Evolutionary conservation across 2,329 filamentous ascomycete genomes (phyloP).

Genomic region (Xylaria arbuscula): DNA sequence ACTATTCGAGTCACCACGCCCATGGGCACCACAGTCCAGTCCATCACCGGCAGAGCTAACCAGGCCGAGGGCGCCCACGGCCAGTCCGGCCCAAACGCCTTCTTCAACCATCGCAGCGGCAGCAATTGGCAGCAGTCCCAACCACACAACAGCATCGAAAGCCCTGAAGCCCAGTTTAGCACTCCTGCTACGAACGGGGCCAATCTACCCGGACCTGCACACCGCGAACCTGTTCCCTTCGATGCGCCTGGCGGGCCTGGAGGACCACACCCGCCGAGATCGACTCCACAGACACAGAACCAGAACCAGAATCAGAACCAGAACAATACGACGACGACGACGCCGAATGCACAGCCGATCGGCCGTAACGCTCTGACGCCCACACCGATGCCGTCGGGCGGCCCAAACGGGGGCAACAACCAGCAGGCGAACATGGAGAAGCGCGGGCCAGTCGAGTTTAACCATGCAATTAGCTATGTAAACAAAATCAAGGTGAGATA

Average conservation of each 20-base stretch:
- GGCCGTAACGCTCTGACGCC: conserved; percentile 67
- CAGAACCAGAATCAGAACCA: no score
- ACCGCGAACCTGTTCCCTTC: conserved; percentile 51
- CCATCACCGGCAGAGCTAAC: conserved; percentile 71
- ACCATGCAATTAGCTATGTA: conserved; percentile 98
- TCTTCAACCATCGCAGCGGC: conserved; percentile 60
- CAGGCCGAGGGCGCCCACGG: conserved; percentile 59
- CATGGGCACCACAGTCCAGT: conserved; percentile 95
- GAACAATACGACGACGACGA: conserved; percentile 49
- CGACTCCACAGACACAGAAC: conserved; percentile 49
- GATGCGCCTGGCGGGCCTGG: conserved; percentile 45
- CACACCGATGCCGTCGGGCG: conserved; percentile 68
- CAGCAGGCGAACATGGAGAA: conserved; percentile 78
- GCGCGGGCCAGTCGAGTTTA: conserved; percentile 95
- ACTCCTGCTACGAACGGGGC: conserved; percentile 65
- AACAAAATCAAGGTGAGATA: conserved; percentile 95
- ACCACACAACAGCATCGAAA: conserved; percentile 69
- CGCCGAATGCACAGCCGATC: conserved; percentile 57
- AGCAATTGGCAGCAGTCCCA: conserved; percentile 68
- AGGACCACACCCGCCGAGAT: conserved; percentile 50
- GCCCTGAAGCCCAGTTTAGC: conserved; percentile 71
- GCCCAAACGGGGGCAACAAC: conserved; percentile 69
- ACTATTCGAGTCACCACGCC: conserved; percentile 97
- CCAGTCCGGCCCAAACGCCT: conserved; percentile 54
- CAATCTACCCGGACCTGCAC: conserved; percentile 59